Conservation (phyloP, 139 green algal species). For the Chlamydomonas asymmetrica region DNA sequence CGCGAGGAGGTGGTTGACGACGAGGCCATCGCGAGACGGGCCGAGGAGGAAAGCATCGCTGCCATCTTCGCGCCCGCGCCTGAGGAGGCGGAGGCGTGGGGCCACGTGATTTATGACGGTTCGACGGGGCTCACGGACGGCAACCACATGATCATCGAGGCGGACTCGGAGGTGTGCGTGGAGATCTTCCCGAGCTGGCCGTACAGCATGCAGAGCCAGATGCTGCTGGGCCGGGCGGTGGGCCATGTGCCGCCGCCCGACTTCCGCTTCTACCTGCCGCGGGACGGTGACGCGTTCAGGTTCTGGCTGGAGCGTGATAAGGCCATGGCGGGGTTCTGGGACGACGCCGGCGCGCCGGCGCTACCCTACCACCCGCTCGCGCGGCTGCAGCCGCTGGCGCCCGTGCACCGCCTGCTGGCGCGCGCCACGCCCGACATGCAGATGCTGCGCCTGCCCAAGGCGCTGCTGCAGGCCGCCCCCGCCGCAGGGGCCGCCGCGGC, state of each 20-base stretch:
- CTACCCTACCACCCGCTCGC: constrained; percentile 26
- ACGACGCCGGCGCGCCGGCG: constrained; percentile 2
- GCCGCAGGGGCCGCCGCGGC: background rate
- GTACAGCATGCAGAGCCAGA: constrained; percentile 30
- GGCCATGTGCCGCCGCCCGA: constrained; percentile 22
- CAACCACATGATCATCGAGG: constrained; percentile 29
- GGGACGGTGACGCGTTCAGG: constrained; percentile 27
- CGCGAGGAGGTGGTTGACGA: constrained; percentile 14
- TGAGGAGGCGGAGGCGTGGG: constrained; percentile 28
- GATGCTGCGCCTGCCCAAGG: constrained; percentile 14
- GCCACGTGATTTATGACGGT: constrained; percentile 31
- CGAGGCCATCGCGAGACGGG: background rate
- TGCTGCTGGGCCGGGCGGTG: constrained; percentile 17
- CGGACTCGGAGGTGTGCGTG: constrained; percentile 36
- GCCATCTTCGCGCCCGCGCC: constrained; percentile 10
- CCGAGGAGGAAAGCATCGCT: constrained; percentile 13
- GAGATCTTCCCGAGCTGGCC: constrained; percentile 43
- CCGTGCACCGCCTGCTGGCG: constrained; percentile 10
- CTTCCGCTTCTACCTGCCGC: constrained; percentile 36
- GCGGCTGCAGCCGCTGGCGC: constrained; percentile 38
- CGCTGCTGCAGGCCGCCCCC: background rate
- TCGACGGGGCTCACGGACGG: constrained; percentile 29
- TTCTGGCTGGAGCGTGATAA: constrained; percentile 48
- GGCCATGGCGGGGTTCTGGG: constrained; percentile 34
- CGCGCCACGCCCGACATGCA: constrained; percentile 13